Evolutionary conservation across 805 yeast genomes (phyloP), one percentile per base, ranked within the genome.

Genomic region (Maudiozyma saulgeensis): DNA sequence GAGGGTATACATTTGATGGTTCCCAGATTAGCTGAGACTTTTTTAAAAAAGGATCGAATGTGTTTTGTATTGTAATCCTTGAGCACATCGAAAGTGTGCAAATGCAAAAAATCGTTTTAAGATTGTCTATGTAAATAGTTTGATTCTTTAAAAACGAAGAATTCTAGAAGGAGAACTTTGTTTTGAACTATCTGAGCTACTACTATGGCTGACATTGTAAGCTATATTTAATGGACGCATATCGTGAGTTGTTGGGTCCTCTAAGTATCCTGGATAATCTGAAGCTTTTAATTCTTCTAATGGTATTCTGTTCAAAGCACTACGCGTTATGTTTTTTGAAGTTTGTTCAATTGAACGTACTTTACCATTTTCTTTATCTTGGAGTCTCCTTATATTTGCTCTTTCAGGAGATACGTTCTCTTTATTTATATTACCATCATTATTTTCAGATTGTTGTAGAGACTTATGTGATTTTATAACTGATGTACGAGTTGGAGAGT

Each of bases 401-500:
- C 9, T 19, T 3, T 6, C n/a, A 18, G 42, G 42, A 9, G 42
- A 16, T 18, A 12, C 12, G 6, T 39, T 23, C 26, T 39, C 26
- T 19, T 55, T 45, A 50, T 54, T 53, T 44, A 53, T 52, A 31
- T 54, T 48, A 26, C 51, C 48, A 25, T 56, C 53, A 39, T 51
- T 52, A 41, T 54, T 39, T 19, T 19, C 28, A 23, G 26, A 11
- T 12, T 8, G 53, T 21, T 54, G 56, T 56, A 45, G 69, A 57
- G 46, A 66, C 55, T 43, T 54, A 38, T 58, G 60, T 31, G 49
- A 43, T 41, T 54, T 51, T 13, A 58, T 39, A 18, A 48, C 45
- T 2, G 50, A 45, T 6, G 51, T 49, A 35, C 63, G 52, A 25
- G 56, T 54, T 8, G 51, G 53, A 25, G 50, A 46, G 1, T 58